Conservation (phyloP, 2,329 filamentous ascomycete genomes). For the Colletotrichum sp. region DNA sequence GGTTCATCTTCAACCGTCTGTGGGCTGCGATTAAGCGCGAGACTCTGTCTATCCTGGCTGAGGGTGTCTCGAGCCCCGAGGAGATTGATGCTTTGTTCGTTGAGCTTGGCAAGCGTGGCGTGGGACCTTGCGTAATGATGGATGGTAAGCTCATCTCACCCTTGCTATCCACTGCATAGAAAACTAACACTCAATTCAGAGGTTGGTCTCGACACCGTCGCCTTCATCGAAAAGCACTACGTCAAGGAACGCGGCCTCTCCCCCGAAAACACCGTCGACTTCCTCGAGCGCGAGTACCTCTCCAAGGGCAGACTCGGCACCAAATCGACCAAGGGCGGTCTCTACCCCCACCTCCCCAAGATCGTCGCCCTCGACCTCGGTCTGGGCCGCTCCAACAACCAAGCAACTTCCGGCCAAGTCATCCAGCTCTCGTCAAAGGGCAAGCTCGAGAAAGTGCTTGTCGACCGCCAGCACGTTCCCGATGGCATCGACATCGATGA, state of each 20-base stretch:
- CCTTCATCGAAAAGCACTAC: constrained; percentile 59
- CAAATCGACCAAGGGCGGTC: constrained; percentile 46
- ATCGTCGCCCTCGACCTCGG: constrained; percentile 3
- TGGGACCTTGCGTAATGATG: constrained; percentile 30
- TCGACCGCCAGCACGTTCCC: constrained; percentile 35
- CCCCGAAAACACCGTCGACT: constrained; percentile 46
- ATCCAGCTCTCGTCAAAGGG: constrained; percentile 26
- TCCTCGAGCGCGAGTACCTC: constrained; percentile 47
- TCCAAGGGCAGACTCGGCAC: constrained; percentile 50
- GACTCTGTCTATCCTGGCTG: constrained; percentile 50
- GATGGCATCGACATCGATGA: constrained; percentile 49
- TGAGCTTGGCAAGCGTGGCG: constrained; percentile 26
- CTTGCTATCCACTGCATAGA: accelerated
- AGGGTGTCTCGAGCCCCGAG: constrained; percentile 52
- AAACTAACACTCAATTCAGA: constrained; percentile 30
- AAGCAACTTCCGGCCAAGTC: background rate
- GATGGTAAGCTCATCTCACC: background rate
- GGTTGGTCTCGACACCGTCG: constrained; percentile 58
- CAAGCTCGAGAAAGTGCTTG: constrained; percentile 25
- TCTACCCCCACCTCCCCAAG: constrained; percentile 36
- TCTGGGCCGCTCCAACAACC: background rate
- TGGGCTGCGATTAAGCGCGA: constrained; percentile 65
- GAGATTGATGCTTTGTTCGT: constrained; percentile 55
- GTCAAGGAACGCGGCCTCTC: constrained; percentile 50
- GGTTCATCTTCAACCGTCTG: constrained; percentile 60